These are phyloP conservation scores for Penicillium hesseltinei DNA, from an alignment of 2,329 filamentous ascomycete species.

Conservation along the genomic window DNA sequence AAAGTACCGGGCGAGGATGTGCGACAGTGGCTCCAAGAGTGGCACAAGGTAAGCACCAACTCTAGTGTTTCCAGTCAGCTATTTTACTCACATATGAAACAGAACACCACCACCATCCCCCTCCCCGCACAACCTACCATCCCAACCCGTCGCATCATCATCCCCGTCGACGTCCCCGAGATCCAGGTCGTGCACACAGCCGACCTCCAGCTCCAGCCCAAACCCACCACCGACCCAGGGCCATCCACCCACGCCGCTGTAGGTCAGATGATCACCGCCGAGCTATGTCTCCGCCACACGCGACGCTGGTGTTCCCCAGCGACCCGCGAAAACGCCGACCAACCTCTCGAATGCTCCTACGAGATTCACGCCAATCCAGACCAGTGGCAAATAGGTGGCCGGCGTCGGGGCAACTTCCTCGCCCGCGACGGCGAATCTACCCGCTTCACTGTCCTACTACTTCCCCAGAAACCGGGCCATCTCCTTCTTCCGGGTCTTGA, in stretches of 20 bases:
- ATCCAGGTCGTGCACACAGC: constrained; percentile 80
- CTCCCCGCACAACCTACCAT: constrained; percentile 34
- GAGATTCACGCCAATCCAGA: constrained; percentile 73
- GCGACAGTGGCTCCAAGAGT: constrained; percentile 53
- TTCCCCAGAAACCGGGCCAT: constrained; percentile 76
- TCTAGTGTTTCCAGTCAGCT: constrained; percentile 5
- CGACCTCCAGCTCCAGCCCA: constrained; percentile 36
- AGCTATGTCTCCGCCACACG: constrained; percentile 54
- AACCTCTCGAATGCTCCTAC: constrained; percentile 73
- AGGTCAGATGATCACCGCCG: constrained; percentile 49
- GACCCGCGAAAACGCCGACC: constrained; percentile 34
- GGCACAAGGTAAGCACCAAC: constrained; percentile 52
- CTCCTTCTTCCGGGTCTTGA: constrained; percentile 77
- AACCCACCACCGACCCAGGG: constrained; percentile 13
- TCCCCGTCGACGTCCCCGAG: constrained; percentile 85
- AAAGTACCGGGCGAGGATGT: constrained; percentile 47
- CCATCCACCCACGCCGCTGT: constrained; percentile 41
- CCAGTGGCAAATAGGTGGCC: constrained; percentile 81
- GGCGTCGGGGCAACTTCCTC: constrained; percentile 72
- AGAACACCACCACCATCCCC: constrained; percentile 36
- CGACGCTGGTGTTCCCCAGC: constrained; percentile 50
- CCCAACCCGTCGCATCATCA: constrained; percentile 66
- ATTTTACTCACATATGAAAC: constrained; percentile 12
- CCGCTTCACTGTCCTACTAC: constrained; percentile 68
- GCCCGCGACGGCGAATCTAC: constrained; percentile 46